Evolutionary conservation across 2,329 filamentous ascomycete species (phyloP), one percentile per base, ranked within the genome.

Genomic region (Xylaria sp.): DNA sequence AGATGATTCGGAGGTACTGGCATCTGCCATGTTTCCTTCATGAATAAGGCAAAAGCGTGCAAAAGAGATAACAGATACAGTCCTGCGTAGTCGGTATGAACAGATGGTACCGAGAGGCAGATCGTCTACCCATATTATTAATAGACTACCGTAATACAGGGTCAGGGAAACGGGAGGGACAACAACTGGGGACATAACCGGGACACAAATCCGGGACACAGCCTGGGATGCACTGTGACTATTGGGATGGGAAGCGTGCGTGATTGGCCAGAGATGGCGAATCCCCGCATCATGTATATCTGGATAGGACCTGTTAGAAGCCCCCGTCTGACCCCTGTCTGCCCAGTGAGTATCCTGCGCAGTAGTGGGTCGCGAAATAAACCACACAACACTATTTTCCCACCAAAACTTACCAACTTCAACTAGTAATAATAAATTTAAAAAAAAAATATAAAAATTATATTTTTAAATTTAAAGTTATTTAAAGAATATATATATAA

Each of bases 251-350:
- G 12, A 18, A 18, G 25, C 13, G 2, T 28, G 20, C 5, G 2
- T 57, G 55, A 57, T 57, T 57, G 55, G 55, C 37, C 55, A 9
- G 10, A 10, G 39, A 18, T 15, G 55, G n/a, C 18, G 55, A 37
- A 57, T 44, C 55, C 34, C 34, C 55, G 55, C 55, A 44, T 57
- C 37, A 28, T 13, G 55, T 9, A 44, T 20, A 57, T 44, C 55
- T 57, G 55, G 55, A 44, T 57, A 57, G 37, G 54, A 25, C 50
- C 50, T 31, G 50, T 15, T 15, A 18, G 50, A 18, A 31, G 13
- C 41, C 15, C 15, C 18, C 15, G 13, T n/a, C 18, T 8, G 41
- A 7, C 41, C 41, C 54, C 34, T 8, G 23, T 57, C 10, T 57
- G 34, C 54, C 55, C 37, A 18, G 37, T 57, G 1, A 57, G n/a